Base-by-base conservation (phyloP, 441 rosid species). In the Gossypium lobatum region DNA sequence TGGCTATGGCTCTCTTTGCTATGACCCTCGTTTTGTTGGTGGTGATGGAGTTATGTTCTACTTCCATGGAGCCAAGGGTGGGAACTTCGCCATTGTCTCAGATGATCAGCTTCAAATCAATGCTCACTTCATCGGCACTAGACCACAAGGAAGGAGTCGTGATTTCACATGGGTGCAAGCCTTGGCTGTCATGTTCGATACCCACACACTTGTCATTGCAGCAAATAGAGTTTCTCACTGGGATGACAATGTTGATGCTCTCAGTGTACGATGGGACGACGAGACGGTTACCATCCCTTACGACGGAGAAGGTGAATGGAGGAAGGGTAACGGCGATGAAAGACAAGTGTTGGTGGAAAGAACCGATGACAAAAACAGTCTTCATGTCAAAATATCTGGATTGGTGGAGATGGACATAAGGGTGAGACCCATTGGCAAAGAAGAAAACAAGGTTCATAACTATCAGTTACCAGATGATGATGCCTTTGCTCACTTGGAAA, bases 161-260 rank as follows among this genome's bases (percentile, higher is more conserved):
- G 98, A 92, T 84, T 92, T 50, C 85, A 94, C 97, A 7, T 92
- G 97, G 98, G 97, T 92, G 21, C 97, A 92, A 74, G 96, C 97
- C 65, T 79, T 94, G 4, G 73, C 87, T 0, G 80, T 88, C 73
- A 85, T 88, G 86, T 91, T 92, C 39, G 90, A 89, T 50, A 65
- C 78, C 9, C 88, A 91, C 88, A 86, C 81, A 34, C 91, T 91
- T 0, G 81, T 84, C 69, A 67, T 94, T 64, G 81, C 93, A 37
- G 96, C 98, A 8, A 88, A 80, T 52, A 80, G 78, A 70, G 83
- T 91, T 8, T 31, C 79, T 2, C 77, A 80, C 8, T 91, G 97
- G 97, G 86, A 86, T 14, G 84, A 81, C 18, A 61, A 62, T 0
- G 53, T 79, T 18, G 96, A 93, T 16, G 87, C 90, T 37, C 83